Base-by-base conservation (phyloP, 2,329 filamentous ascomycete species). In the Niveomyces coronatus region DNA sequence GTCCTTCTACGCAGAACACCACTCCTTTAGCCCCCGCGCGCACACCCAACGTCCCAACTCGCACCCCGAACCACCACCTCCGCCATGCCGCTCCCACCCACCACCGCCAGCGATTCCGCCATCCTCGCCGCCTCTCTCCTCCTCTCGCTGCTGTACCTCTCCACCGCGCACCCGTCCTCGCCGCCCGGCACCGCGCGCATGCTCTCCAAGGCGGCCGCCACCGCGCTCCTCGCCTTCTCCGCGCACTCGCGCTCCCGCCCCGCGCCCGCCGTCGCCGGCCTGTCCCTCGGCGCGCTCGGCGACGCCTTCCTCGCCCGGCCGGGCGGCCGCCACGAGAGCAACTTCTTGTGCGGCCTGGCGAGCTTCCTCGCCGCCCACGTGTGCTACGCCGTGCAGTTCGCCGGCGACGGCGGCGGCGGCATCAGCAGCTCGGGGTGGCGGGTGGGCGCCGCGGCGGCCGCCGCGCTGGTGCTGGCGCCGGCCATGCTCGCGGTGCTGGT, bases 301-400 rank as follows among this genome's bases (percentile, higher is more conserved):
- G 59, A 62, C 26, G 54, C 54, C 3, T 59, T 60, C 40, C 52
- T 62, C 5, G 53, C 59, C 2, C 57, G 52, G 53, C 50, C 41
- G 14, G 51, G 52, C 28, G n/a, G n/a, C n/a, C n/a, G n/a, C n/a
- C n/a, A n/a, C n/a, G 55, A 60, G 7, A 31, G 24, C 2, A 48
- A 49, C 4, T 62, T 61, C 32, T 47, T 60, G 2, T 36, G 46
- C 24, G 58, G 58, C 3, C 51, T 62, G 2, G 40, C 37, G 6
- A 56, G 53, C 47, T 62, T 62, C 40, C 41, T 62, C 9, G 37
- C 45, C 13, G 53, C 57, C 1, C 59, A 61, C 41, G 9, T 57
- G 2, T 47, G 58, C 15, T 62, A 62, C 46, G 51, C 56, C 13
- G 36, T 20, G 3, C 35, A 58, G 1, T 58, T 61, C 28, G 31